A percentile compares a stretch with the other conserved stretches of the same genome.
Evolutionary conservation across 75 land plant genomes (phyloP).

Genomic region (Pinus tabuliformis): DNA sequence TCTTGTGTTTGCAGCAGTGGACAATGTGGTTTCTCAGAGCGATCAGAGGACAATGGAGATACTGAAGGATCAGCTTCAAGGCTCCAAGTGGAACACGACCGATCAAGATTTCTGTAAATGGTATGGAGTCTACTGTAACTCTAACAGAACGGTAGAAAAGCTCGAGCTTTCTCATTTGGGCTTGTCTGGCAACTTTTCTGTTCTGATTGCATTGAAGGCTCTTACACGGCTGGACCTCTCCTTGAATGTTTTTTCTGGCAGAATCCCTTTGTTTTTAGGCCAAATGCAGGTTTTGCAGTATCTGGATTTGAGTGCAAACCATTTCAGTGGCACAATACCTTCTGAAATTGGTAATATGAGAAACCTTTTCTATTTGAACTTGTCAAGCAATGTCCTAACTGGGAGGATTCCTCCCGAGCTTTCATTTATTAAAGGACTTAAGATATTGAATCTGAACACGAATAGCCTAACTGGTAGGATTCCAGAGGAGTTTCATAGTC

Average conservation of each 20-base stretch:
- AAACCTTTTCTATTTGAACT: conserved; percentile 42
- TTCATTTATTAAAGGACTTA: conserved; percentile 26
- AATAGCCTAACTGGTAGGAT: conserved; percentile 56
- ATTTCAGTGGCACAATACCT: conserved; percentile 48
- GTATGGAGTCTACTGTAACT: conserved; percentile 50
- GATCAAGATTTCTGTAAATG: conserved; percentile 53
- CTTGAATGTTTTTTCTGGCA: conserved; percentile 49
- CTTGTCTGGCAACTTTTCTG: conserved; percentile 54
- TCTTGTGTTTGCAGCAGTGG: too few species aligned
- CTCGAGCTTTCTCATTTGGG: conserved; percentile 48
- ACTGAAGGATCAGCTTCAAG: not conserved
- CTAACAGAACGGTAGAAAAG: conserved; percentile 30
- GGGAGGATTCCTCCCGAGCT: conserved; percentile 60
- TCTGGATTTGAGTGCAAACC: conserved; percentile 69
- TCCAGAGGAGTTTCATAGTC: conserved; percentile 13
- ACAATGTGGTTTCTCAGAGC: too few species aligned
- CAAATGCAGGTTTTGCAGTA: conserved; percentile 40
- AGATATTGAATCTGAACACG: conserved; percentile 42
- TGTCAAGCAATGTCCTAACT: conserved; percentile 48
- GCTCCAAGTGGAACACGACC: conserved; percentile 35
- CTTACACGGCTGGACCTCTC: conserved; percentile 58
- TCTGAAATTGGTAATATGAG: conserved; percentile 35
- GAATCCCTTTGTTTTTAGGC: conserved; percentile 49
- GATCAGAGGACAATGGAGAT: too few species aligned
- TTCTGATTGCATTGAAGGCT: conserved; percentile 35